Base-by-base conservation (phyloP, 2,329 filamentous ascomycete species). In the Alternaria triticimaculans region DNA sequence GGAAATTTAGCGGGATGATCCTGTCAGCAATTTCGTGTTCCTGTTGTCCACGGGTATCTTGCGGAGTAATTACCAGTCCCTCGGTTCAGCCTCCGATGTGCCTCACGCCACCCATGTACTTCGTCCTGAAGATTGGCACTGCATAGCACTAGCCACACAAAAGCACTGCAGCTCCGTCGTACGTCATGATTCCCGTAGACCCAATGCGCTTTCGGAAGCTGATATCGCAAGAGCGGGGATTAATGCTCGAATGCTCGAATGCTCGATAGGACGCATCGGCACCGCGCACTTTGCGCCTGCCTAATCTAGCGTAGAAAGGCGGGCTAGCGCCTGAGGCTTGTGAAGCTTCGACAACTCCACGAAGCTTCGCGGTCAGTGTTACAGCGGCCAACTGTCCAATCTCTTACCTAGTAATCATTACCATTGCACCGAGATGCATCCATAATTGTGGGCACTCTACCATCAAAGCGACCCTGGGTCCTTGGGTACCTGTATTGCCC, bases 261-360 rank as follows among this genome's bases (percentile, higher is more conserved):
- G 15, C 23, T 30, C 30, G 56, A 58, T 51, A 58, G 49, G 28
- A 37, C 37, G 37, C 28, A 21, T 20, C 28, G 49, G 33, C 21
- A 41, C 18, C 15, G 41, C 25, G 48, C 23, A 55, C 14, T 53
- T 55, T 11, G 43, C 58, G 51, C 58, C 58, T 60, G 58, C 58
- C 49, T 55, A 43, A 37, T 60, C 10, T 15, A 41, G 58, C 50
- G 26, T 60, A 60, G 58, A 15, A 12, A 26, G n/a, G 23, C n/a
- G 6, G 26, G 25, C 57, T 43, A 45, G 45, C 23, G 28, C 18
- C 28, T 23, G 26, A 44, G 26, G 56, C 30, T 51, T 45, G 37
- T 15, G 26, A 60, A 48, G 58, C 58, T 60, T 60, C 48, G 30
- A 54, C 58, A 44, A 23, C 26, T 26, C 49, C 37, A 54, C 49